Evolutionary conservation across 2,329 filamentous ascomycete genomes (phyloP), one percentile per base, ranked within the genome.

Genomic region (Salinomyces thailandicus): DNA sequence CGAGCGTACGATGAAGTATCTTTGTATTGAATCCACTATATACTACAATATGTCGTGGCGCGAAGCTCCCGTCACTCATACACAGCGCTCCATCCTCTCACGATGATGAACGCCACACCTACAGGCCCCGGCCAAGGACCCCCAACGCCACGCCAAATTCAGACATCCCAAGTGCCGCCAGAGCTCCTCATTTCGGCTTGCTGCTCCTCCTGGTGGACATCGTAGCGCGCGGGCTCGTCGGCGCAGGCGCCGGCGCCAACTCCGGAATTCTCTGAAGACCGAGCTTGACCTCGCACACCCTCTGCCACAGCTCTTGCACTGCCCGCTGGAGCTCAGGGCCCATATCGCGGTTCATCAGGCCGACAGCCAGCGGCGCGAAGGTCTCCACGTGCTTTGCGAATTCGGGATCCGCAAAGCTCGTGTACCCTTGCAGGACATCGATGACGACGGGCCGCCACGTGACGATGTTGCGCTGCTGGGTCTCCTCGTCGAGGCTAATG

Each of bases 381-480:
- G 77, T 77, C 31, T 75, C 69, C 5, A 94, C 73, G 51, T 96
- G 79, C 39, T 79, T 77, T 36, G 75, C 74, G 51, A 98, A 98
- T 29, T 84, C 83, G 16, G 78, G 72, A 13, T 75, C 71, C 0
- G 85, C 83, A 64, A 96, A 95, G 5, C 77, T 80, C 0, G 79
- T 79, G 58, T 89, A 96, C 1, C 91, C 91, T 54, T 98, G 89
- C 7, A 99, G 69, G 6, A 98, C 91, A 55, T 94, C 91, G 13
- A 98, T 86, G 2, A 99, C 91, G 0, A 98, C 91, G 0, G 91
- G 91, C 13, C 91, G 73, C 91, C 91, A 99, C 0, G 93, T 93
- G 17, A 93, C 76, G 37, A 98, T 94, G 61, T 98, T 98, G 38
- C 91, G 75, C 57, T 96, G 87, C 62, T 98, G 91, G 18, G 85